Percentiles rank a stretch among this genome's conserved stretches.
Evolutionary conservation across 1,139 yeast genomes (phyloP).

Genomic region (Sugiyamaella novakii): DNA sequence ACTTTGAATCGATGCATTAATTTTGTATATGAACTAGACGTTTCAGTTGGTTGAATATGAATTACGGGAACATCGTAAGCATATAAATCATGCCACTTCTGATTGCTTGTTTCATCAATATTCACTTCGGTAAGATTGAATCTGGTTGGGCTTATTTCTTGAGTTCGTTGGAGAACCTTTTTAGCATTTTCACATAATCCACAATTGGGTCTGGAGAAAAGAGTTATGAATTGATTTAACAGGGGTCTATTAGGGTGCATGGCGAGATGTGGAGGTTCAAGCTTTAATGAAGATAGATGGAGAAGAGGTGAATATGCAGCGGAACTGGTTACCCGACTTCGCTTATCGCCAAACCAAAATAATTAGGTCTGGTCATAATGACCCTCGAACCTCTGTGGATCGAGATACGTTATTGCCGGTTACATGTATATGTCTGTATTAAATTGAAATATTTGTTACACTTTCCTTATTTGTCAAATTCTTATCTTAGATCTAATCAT

Average conservation of each 20-base stretch:
- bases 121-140: constrained; percentile 57
- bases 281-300: no score
- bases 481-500: no score
- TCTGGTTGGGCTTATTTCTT: constrained; percentile 36
- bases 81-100: constrained; percentile 76
- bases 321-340: constrained; percentile 2
- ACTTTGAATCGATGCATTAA: constrained; percentile 76
- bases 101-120: constrained; percentile 66
- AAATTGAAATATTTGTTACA: no score
- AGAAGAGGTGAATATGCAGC: no score
- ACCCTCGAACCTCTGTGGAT: no score
- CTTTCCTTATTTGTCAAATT: no score
- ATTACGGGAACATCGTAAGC: constrained; percentile 91
- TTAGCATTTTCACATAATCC: constrained; percentile 78
- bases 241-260: constrained; percentile 16
- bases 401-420: no score
- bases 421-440: no score
- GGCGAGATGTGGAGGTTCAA: no score
- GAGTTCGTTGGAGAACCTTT: constrained; percentile 50
- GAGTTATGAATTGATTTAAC: constrained; percentile 45
- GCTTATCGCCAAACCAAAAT: not conserved
- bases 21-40: constrained; percentile 50
- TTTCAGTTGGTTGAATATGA: constrained; percentile 58
- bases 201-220: constrained; percentile 79
- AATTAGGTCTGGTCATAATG: not conserved